Evolutionary conservation across 495 filamentous ascomycete species (phyloP), one percentile per base, ranked within the genome.

Genomic region (Aspergillus nidulans): DNA sequence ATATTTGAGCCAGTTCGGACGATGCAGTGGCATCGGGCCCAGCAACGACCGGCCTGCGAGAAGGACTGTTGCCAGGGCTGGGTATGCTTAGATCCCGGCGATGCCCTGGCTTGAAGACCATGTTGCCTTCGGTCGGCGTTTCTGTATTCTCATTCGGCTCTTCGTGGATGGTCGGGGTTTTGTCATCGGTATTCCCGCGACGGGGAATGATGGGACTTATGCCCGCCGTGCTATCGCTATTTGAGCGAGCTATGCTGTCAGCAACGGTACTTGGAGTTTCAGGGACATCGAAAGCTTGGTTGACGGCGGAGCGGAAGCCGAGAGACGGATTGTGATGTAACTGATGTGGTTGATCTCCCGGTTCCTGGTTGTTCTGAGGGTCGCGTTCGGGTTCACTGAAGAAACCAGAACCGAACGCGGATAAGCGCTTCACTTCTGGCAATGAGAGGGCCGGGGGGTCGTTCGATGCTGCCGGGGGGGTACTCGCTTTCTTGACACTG

Each of bases 141-240:
- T 64, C 63, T 32, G 57, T 68, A 18, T 64, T 56, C 44, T 79
- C 75, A 26, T 67, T 66, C 20, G 71, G 70, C 24, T 82, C 83
- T 65, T 87, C 84, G 7, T 68, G 65, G 58, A 86, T 86, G 0
- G 79, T 80, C 9, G 81, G 79, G 0, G 82, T 83, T 34, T 73
- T 73, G 40, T 68, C 66, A 42, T 80, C 75, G 18, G 61, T 65
- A 23, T 55, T 45, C 24, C 52, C 63, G 47, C 67, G 72, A 45
- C 73, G 68, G 53, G 80, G 76, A 49, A 89, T 87, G 41, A 90
- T 89, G 1, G 86, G 86, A 59, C 84, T 87, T 55, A 90, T 85
- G 20, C 71, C 74, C 49, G 82, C 77, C 0, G 85, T 88, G 51
- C 84, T 82, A 47, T 80, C 79, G 42, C 85, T 88, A 53, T 86